Conservation (phyloP, 345 rosid genomes). For the Dipteronia dyeriana region DNA sequence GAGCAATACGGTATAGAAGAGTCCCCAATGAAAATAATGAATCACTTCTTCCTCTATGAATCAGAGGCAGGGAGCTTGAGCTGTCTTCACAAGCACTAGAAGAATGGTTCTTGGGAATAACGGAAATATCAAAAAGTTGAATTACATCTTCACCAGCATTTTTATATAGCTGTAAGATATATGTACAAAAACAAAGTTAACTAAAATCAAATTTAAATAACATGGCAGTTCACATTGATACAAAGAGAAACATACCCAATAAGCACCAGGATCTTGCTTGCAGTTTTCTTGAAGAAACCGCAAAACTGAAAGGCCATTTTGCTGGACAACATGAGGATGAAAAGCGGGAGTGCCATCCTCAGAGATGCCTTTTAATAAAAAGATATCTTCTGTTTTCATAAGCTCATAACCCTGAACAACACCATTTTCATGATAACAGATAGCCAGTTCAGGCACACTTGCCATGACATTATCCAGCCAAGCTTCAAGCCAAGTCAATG, state of each 20-base stretch:
- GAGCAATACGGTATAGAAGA: slow-evolving; percentile 91
- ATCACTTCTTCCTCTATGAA: slow-evolving; percentile 67
- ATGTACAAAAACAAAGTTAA: slow-evolving; percentile 7
- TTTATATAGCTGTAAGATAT: slow-evolving; percentile 73
- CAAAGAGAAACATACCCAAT: slow-evolving; percentile 60
- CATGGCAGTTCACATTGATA: neutral
- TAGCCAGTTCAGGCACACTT: slow-evolving; percentile 96
- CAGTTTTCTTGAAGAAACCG: slow-evolving; percentile 95
- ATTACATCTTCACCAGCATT: slow-evolving; percentile 91
- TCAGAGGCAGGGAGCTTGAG: slow-evolving; percentile 53
- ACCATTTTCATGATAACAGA: slow-evolving; percentile 91
- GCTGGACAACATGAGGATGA: slow-evolving; percentile 93
- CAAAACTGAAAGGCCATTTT: slow-evolving; percentile 88
- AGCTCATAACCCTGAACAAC: slow-evolving; percentile 96
- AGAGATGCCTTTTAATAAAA: slow-evolving; percentile 78
- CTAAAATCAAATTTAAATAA: neutral
- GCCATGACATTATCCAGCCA: slow-evolving; percentile 99
- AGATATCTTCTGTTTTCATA: slow-evolving; percentile 91
- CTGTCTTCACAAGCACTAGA: slow-evolving; percentile 51
- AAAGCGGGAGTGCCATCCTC: slow-evolving; percentile 97
- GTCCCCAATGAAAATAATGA: slow-evolving; percentile 82
- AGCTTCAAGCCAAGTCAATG: slow-evolving; percentile 95
- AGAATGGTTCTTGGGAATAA: slow-evolving; percentile 67
- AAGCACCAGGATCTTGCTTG: slow-evolving; percentile 96
- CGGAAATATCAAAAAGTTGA: slow-evolving; percentile 92